Evolutionary conservation across 2,329 filamentous ascomycete genomes (phyloP).

Genomic region (Camillea tinctor): DNA sequence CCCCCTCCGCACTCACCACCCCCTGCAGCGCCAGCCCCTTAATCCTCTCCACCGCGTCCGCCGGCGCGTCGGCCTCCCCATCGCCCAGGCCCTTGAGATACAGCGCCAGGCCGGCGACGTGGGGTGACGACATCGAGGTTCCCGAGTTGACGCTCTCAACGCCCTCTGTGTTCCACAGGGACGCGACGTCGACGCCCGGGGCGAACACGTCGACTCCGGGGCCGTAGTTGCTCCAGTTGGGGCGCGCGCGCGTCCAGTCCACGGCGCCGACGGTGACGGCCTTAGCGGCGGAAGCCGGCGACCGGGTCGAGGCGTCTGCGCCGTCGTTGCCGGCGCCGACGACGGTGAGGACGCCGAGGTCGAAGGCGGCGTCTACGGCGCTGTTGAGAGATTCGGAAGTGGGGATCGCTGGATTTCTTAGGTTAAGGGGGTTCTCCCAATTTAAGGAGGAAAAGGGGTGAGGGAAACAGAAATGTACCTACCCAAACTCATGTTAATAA

Average conservation of each 20-base stretch:
- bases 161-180: conserved; percentile 41
- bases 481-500: conserved; percentile 41
- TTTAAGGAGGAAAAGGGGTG: not conserved
- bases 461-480: conserved; percentile 31
- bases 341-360: conserved; percentile 45
- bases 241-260: conserved; percentile 33
- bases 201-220: conserved; percentile 39
- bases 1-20: not conserved
- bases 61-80: not conserved
- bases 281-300: conserved; percentile 44
- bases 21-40: not conserved
- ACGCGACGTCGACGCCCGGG: conserved; percentile 39
- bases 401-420: conserved; percentile 3
- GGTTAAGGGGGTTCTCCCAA: not conserved
- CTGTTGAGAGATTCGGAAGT: conserved; percentile 41
- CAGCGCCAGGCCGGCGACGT: not conserved
- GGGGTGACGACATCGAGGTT: not conserved
- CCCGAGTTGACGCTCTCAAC: conserved; percentile 14
- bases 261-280: conserved; percentile 53
- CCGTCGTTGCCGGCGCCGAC: conserved; percentile 53
- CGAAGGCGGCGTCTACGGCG: conserved; percentile 44
- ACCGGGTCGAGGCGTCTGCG: conserved; percentile 36
- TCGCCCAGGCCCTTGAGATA: not conserved
- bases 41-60: not conserved
- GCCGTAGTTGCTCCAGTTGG: conserved; percentile 50